Base-by-base conservation (phyloP, 805 yeast genomes). In the Babjeviella inositovora region DNA sequence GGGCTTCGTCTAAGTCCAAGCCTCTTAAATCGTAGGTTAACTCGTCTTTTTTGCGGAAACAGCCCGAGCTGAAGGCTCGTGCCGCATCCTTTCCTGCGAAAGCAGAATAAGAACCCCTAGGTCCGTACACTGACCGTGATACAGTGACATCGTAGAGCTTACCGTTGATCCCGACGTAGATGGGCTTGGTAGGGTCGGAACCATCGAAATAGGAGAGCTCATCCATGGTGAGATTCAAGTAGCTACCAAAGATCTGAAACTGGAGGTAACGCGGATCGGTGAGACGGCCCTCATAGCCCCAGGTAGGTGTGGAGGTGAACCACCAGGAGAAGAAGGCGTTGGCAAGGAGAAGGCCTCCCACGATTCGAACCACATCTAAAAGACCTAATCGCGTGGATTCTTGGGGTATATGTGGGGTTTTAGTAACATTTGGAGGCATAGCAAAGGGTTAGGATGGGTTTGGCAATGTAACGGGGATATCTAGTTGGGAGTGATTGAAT, bases 11-110 rank as follows among this genome's bases (percentile, higher is more conserved):
- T n/a, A 23, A 23, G 4, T 43, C 44, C 12, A 75, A 44, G 0
- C 74, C 82, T 17, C 85, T 45, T 20, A 76, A 43, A 39, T 77
- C 87, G 39, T 65, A 59, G 0, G 85, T 74, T 29, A 57, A 55
- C 34, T 75, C 75, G 16, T 62, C 65, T 9, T 35, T 41, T 16
- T 54, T 53, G 19, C 45, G 39, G 28, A 76, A 67, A 34, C 84
- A 75, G 3, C 85, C 85, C 1, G 81, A 75, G 4, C 63, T 70
- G 34, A 62, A 72, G 11, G 75, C 76, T 14, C 85, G 47, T 3
- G 82, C 71, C 18, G 69, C 64, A 41, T 76, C 90, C 20, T 48
- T 48, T 1, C 87, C 90, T 15, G 71, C 58, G 35, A 76, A 61
- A 19, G 56, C 45, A 7, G 51, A 35, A 38, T 76, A 76, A 1